Conservation (phyloP, 164 flowering plant species). For the Vitis rotundifolia region DNA sequence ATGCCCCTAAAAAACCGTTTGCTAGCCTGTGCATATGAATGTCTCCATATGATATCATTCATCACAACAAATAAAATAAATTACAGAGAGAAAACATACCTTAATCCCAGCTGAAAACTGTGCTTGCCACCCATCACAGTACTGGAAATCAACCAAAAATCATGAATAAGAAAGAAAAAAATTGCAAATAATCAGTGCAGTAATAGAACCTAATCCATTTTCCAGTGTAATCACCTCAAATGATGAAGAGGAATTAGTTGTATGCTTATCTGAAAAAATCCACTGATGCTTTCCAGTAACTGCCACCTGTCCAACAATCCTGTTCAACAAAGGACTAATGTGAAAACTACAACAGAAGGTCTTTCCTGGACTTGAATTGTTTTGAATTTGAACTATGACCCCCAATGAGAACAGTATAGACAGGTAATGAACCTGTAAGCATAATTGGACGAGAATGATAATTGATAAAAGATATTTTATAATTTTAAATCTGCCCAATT, state of each 20-base stretch:
- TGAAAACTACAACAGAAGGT: not conserved
- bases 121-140: slow-evolving; percentile 54
- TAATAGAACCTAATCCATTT: not conserved
- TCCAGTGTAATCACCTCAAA: slow-evolving; percentile 41
- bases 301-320: slow-evolving; percentile 81
- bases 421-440: not conserved
- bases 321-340: slow-evolving; percentile 28
- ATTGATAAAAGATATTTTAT: too few relatives aligned
- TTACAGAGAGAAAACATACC: slow-evolving; percentile 32
- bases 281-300: slow-evolving; percentile 68
- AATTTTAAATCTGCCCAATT: too few relatives aligned
- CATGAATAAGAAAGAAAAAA: not conserved
- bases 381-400: not conserved
- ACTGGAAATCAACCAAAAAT: slow-evolving; percentile 25
- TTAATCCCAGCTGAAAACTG: slow-evolving; percentile 76
- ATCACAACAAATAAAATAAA: too few relatives aligned
- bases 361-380: not conserved
- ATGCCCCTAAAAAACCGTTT: not conserved
- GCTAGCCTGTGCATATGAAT: too few relatives aligned
- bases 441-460: too few relatives aligned
- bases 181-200: not conserved
- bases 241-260: slow-evolving; percentile 29
- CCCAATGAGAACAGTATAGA: not conserved
- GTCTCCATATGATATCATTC: too few relatives aligned
- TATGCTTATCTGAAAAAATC: slow-evolving; percentile 50